Evolutionary conservation across 2,329 filamentous ascomycete species (phyloP), one percentile per base, ranked within the genome.

Genomic region (Calonectria hawksworthii): DNA sequence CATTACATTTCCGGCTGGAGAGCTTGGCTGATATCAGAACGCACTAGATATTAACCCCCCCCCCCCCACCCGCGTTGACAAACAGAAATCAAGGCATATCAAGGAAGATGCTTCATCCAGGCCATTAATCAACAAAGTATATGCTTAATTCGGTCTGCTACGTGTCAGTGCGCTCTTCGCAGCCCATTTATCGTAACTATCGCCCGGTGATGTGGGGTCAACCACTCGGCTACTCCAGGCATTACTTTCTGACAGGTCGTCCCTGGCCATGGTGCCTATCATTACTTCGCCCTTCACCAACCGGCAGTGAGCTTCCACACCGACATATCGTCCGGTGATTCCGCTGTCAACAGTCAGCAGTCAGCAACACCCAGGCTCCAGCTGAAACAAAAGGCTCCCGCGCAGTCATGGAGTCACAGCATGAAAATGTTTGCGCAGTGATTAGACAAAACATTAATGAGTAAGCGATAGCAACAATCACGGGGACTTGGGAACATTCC

Each of bases 81-180:
- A 63, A 41, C 34, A 36, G 23, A 41, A 28, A 63, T 14, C 34
- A 63, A 63, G 34, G 34, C 16, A 26, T 28, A 41, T 63, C 56
- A 28, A 28, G 10, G 36, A 21, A 38, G 14, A 30, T 28, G 52
- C 28, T 26, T 8, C 41, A 63, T 16, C 56, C 56, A 63, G 23
- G 56, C 11, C 56, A 63, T 63, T 63, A 63, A 63, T 63, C 56
- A 28, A 63, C 11, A 26, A 41, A 41, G 5, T 63, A 63, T 61
- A 61, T 61, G 56, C 36, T 38, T 26, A 63, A 63, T 63, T 28
- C 18, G 23, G 56, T 30, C 13, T 21, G 14, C 38, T 41, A 63
- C 34, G 41, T 41, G 34, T 16, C 23, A 63, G 38, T 41, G 34
- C 34, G 21, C 23, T 61, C 23, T 36, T 10, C 11, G 38, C 34